Percentiles rank a stretch among this genome's conserved stretches.
Conservation (phyloP, 257 asterid species). For the Handroanthus guayacan region DNA sequence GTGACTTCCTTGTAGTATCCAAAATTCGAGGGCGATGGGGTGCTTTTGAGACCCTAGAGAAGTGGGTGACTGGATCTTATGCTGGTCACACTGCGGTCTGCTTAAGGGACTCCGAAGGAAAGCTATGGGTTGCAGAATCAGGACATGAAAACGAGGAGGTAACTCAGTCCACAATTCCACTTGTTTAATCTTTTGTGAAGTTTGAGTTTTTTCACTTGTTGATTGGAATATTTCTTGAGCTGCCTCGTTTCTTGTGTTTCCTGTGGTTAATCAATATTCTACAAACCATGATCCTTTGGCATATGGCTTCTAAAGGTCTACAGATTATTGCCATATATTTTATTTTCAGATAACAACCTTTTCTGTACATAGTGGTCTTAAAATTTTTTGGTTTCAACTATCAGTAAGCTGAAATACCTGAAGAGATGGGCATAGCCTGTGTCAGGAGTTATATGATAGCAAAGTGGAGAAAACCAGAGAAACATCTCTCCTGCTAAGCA, state of each 20-base stretch:
- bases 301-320: background rate
- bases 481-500: no score
- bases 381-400: no score
- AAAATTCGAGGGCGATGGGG: constrained; percentile 81
- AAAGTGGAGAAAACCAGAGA: no score
- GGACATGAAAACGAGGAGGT: constrained; percentile 76
- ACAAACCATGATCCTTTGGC: background rate
- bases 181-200: background rate
- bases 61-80: constrained; percentile 78
- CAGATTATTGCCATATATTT: background rate
- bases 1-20: constrained; percentile 74
- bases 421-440: no score
- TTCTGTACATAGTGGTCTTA: no score
- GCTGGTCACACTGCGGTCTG: constrained; percentile 83
- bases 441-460: no score
- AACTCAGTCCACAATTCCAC: background rate
- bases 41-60: constrained; percentile 78
- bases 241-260: background rate
- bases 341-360: background rate
- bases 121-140: constrained; percentile 83
- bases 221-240: background rate
- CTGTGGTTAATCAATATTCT: background rate
- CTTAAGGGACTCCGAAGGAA: constrained; percentile 69
- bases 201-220: background rate
- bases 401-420: no score